These are phyloP conservation scores for Trypanosoma scelopori DNA, from an alignment of 208 protist species.

Conservation along the genomic window DNA sequence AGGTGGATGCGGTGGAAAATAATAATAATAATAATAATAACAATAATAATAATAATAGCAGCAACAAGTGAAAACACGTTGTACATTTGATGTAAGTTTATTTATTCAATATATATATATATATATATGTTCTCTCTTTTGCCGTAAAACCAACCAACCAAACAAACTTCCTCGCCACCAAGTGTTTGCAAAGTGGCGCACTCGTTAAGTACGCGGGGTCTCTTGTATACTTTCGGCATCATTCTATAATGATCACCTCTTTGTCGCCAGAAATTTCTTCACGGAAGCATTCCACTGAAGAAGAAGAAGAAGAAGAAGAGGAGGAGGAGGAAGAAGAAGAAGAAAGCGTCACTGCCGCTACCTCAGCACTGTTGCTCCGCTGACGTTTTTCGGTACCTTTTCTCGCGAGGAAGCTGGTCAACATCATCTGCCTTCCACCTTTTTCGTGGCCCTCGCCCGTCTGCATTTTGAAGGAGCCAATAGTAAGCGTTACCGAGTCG, in stretches of 20 bases:
- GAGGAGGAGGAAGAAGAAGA: background rate
- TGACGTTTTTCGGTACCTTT: conserved; percentile 20
- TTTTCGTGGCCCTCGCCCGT: background rate
- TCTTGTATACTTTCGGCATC: background rate
- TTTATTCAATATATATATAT: too few species aligned
- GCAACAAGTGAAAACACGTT: background rate
- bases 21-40: background rate
- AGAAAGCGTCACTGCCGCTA: conserved; percentile 17
- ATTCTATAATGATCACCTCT: too few species aligned
- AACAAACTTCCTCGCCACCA: too few species aligned
- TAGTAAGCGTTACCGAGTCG: conserved; percentile 27
- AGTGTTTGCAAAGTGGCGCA: background rate
- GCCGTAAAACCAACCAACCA: too few species aligned
- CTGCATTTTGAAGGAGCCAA: conserved; percentile 26
- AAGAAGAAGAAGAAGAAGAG: background rate
- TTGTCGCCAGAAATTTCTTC: too few species aligned
- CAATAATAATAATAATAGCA: background rate
- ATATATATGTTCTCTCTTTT: too few species aligned
- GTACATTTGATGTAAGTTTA: conserved; percentile 9
- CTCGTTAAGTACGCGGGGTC: background rate
- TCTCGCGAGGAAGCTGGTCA: conserved; percentile 24
- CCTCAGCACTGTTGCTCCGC: conserved; percentile 9
- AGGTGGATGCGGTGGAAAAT: too few species aligned
- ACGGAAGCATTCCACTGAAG: too few species aligned
- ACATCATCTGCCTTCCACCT: conserved; percentile 16